These are phyloP conservation scores for Pulveroboletus frians DNA, from an alignment of 768 basidiomycete species.

Conservation along the genomic window DNA sequence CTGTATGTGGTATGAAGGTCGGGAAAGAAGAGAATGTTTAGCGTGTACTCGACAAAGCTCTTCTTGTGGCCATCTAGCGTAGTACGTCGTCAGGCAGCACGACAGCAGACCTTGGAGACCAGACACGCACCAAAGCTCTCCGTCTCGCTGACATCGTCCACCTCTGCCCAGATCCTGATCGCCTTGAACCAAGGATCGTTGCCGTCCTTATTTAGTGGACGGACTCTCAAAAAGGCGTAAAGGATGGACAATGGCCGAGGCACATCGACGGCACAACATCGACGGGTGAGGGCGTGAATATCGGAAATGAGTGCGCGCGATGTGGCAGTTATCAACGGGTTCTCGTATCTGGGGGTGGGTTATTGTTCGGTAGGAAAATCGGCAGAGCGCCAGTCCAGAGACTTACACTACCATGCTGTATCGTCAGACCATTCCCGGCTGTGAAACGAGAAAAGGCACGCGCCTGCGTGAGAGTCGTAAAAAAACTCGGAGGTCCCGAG, in stretches of 20 bases:
- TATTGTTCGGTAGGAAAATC: constrained; percentile 1
- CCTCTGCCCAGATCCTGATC: constrained; percentile 67
- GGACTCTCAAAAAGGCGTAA: constrained; percentile 48
- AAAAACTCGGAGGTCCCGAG: constrained; percentile 53
- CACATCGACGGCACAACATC: constrained; percentile 56
- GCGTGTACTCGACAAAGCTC: constrained; percentile 73
- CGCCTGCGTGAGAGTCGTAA: constrained; percentile 69
- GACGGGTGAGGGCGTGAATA: constrained; percentile 57
- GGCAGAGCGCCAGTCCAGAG: background rate
- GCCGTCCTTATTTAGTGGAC: constrained; percentile 11
- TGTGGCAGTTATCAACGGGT: constrained; percentile 70
- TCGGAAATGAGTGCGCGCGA: constrained; percentile 69
- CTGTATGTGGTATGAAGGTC: constrained; percentile 51
- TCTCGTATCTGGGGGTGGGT: constrained; percentile 56
- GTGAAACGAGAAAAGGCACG: constrained; percentile 25
- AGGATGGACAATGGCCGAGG: constrained; percentile 64
- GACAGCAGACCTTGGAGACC: background rate
- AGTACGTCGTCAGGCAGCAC: background rate
- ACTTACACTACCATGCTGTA: constrained; percentile 23
- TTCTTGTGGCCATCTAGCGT: constrained; percentile 66
- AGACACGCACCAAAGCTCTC: constrained; percentile 64
- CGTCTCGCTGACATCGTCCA: constrained; percentile 69
- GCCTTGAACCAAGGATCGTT: constrained; percentile 54
- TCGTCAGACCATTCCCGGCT: constrained; percentile 5
- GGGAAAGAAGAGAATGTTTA: constrained; percentile 72